Evolutionary conservation across 768 basidiomycete species (phyloP).

Genomic region (Mycena latifolia): DNA sequence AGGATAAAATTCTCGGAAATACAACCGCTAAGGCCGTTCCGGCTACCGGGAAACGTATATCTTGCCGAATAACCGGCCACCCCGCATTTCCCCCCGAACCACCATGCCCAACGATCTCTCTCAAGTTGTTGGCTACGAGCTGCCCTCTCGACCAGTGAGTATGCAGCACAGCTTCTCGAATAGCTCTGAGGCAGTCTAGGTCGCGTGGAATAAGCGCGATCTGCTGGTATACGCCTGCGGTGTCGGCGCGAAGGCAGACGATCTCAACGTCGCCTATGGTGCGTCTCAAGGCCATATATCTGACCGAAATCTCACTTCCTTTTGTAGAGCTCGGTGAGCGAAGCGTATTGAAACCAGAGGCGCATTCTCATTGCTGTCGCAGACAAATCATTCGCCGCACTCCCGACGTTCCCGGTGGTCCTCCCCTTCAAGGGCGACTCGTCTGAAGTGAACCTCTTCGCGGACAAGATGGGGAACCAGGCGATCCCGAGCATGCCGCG

Average conservation of each 20-base stretch:
- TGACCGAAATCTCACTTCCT: too few relatives aligned
- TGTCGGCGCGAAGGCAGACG: constrained; percentile 84
- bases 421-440: constrained; percentile 77
- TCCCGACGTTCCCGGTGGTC: constrained; percentile 91
- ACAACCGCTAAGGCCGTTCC: too few relatives aligned
- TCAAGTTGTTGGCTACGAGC: constrained; percentile 72
- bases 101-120: constrained; percentile 68
- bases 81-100: too few relatives aligned
- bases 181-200: constrained; percentile 53
- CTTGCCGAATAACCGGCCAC: too few relatives aligned
- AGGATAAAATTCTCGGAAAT: too few relatives aligned
- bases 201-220: constrained; percentile 88
- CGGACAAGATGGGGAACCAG: constrained; percentile 57
- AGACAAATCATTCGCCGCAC: constrained; percentile 79
- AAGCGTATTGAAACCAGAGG: not conserved
- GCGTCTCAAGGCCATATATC: constrained; percentile 29
- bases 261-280: constrained; percentile 82
- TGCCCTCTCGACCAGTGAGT: constrained; percentile 67
- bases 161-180: not conserved
- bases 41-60: too few relatives aligned
- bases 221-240: constrained; percentile 83
- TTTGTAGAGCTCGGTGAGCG: constrained; percentile 65
- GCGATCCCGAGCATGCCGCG: constrained; percentile 76
- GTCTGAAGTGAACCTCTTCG: constrained; percentile 79
- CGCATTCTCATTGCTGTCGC: not conserved